Conservation (phyloP, 345 rosid genomes). For the Brassica carinata region DNA sequence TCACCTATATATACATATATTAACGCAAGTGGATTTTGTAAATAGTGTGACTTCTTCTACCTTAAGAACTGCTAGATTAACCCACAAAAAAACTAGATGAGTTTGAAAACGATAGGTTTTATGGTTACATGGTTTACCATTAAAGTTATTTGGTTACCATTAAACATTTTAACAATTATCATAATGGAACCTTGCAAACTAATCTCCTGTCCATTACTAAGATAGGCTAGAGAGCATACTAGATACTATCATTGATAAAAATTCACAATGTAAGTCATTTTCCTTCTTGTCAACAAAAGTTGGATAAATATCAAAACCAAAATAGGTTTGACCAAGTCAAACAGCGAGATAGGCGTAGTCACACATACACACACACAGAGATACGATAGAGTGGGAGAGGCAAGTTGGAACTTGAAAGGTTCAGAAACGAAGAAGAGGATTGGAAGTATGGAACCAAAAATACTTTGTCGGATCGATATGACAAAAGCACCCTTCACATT, state of each 20-base stretch:
- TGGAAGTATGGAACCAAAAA: slow-evolving; percentile 22
- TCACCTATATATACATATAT: background rate
- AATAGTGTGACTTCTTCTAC: background rate
- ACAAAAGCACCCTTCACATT: slow-evolving; percentile 19
- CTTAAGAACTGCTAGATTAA: slow-evolving; percentile 2
- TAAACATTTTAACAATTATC: background rate
- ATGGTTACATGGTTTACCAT: background rate
- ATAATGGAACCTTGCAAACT: background rate
- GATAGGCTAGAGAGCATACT: background rate
- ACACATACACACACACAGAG: slow-evolving; percentile 15
- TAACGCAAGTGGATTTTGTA: background rate
- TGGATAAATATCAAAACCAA: background rate
- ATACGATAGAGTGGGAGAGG: slow-evolving; percentile 21
- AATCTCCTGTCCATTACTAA: background rate
- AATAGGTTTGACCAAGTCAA: slow-evolving; percentile 19
- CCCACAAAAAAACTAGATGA: background rate
- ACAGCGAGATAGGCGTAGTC: slow-evolving; percentile 1
- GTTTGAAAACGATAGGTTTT: background rate
- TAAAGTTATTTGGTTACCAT: background rate
- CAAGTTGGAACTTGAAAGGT: slow-evolving; percentile 19
- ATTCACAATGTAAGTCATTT: background rate
- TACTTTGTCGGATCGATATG: slow-evolving; percentile 5
- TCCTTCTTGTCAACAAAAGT: background rate
- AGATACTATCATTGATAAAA: background rate
- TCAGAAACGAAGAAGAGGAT: slow-evolving; percentile 2